Base-by-base conservation (phyloP, 1,139 yeast species). In the Lodderomyces elongisporus region DNA sequence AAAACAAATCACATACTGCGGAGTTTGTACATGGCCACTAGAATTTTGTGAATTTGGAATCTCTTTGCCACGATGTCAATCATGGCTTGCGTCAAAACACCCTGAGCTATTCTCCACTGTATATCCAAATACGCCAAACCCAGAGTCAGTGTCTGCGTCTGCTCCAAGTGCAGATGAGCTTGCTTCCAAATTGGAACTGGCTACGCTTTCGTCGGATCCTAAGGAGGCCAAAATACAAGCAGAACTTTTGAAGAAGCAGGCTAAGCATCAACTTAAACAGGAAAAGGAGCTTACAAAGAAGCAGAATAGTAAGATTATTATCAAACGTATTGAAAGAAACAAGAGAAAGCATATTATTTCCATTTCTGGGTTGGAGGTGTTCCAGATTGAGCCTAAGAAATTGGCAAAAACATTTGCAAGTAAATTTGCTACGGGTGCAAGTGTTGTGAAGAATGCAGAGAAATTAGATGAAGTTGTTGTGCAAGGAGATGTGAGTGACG, bases 401-500 rank as follows among this genome's bases (percentile, higher is more conserved):
- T 70, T 87, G 46, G 85, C 96, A 30, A 91, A 91, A 68, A 80
- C 88, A 1, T 87, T 91, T 60, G 94, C 96, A 0, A 81, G 93
- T 26, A 87, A 85, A 57, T 91, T 89, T 55, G 98, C 98, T 15
- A 89, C 97, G 3, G 98, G 98, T 31, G 93, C 96, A 17, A 79
- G 93, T 28, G 96, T 89, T n/a, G 80, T 89, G 6, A 89, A 89
- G 62, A 83, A 81, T 43, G 91, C 81, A 8, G 97, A 89, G 47
- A 89, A 89, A 60, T 84, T 83, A 54, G 96, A 89, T 44, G 97
- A 89, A 52, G 78, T 89, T 37, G 75, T 87, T 42, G 83, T 89
- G 38, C 97, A 89, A 62, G 98, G 98, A 48, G 98, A 91, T 58
- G 93, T 89, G 30, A 83, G 89, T 43, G 96, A 88, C 46, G 95